Conservation (phyloP, 148 eudicot species). For the Vaccinium corymbosum region DNA sequence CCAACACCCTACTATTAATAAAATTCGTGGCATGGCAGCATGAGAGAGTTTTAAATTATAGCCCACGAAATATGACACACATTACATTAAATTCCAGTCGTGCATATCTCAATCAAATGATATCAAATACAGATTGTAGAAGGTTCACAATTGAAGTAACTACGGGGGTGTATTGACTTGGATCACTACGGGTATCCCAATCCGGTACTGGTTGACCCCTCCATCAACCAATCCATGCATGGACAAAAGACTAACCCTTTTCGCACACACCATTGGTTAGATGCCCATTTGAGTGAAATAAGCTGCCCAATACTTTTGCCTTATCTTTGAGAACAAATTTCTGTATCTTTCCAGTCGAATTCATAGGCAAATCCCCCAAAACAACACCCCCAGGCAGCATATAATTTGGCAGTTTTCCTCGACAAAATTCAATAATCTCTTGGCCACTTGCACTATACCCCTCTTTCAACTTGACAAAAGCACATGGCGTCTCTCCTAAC, state of each 20-base stretch:
- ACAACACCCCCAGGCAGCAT: slow-evolving; percentile 52
- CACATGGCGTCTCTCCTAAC: slow-evolving; percentile 29
- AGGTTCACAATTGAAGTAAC: too few relatives aligned
- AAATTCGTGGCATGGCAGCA: too few relatives aligned
- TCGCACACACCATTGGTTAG: background rate
- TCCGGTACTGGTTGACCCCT: too few relatives aligned
- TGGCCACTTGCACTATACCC: slow-evolving; percentile 18
- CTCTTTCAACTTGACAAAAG: slow-evolving; percentile 34
- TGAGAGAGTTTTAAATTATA: too few relatives aligned
- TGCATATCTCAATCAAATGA: too few relatives aligned
- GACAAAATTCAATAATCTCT: slow-evolving; percentile 34
- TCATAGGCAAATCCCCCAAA: slow-evolving; percentile 54
- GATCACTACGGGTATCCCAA: too few relatives aligned
- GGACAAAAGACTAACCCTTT: background rate
- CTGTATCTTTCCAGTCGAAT: slow-evolving; percentile 65
- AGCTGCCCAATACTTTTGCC: slow-evolving; percentile 39
- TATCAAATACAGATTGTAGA: too few relatives aligned
- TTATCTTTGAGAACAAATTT: slow-evolving; percentile 57
- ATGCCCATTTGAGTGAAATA: background rate
- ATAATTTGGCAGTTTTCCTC: slow-evolving; percentile 35
- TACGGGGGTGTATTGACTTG: too few relatives aligned
- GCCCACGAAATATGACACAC: too few relatives aligned
- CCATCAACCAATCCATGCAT: too few relatives aligned
- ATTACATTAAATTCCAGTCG: too few relatives aligned
- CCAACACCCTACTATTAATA: too few relatives aligned